These are phyloP conservation scores for Ganoderma sinense DNA, from an alignment of 1,284 basidiomycete species.

Conservation along the genomic window DNA sequence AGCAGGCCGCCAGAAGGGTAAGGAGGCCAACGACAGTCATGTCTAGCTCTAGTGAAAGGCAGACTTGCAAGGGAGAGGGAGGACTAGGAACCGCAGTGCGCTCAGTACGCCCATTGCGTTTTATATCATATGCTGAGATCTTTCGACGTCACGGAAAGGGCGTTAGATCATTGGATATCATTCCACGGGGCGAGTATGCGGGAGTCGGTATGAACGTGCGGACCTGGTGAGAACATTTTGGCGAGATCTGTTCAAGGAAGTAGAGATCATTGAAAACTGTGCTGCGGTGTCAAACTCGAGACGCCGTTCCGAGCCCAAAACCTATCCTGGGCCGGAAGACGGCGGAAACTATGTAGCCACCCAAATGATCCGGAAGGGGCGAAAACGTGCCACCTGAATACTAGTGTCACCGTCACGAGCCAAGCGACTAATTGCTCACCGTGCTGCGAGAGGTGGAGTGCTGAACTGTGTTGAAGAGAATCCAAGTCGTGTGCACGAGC, in stretches of 20 bases:
- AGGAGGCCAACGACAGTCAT: conserved; percentile 18
- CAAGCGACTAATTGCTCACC: neutral
- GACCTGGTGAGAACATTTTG: neutral
- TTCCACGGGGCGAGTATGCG: neutral
- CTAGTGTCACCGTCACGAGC: neutral
- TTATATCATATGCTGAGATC: neutral
- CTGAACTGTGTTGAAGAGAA: neutral
- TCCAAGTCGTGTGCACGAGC: neutral
- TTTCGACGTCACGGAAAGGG: neutral
- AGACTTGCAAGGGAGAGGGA: conserved; percentile 9
- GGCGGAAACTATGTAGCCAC: neutral
- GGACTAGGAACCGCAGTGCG: neutral
- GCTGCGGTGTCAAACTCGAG: neutral
- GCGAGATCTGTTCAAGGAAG: neutral
- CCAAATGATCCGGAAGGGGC: neutral
- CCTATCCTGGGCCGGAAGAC: neutral
- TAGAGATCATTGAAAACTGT: neutral
- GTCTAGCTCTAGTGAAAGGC: conserved; percentile 14
- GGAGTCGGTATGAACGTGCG: neutral
- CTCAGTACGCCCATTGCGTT: neutral
- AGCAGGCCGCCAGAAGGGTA: conserved; percentile 11
- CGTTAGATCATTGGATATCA: neutral
- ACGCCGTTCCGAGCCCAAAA: neutral
- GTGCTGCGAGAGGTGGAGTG: neutral
- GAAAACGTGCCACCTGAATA: neutral